Evolutionary conservation across 106 monocot genomes (phyloP).

Genomic region (Gastrodia elata): DNA sequence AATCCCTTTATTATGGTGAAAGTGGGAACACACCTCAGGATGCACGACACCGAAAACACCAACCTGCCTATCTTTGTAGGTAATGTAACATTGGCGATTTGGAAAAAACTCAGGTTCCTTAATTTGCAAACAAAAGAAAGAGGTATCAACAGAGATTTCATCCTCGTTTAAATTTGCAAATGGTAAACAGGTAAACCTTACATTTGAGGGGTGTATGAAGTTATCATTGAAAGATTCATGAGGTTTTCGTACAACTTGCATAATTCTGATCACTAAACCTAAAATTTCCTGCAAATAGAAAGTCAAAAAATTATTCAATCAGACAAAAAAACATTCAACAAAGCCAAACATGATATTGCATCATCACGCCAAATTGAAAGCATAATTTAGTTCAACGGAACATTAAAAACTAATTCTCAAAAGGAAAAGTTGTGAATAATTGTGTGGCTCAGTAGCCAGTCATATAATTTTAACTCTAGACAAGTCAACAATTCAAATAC

Average conservation of each 20-base stretch:
- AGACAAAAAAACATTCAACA: background rate
- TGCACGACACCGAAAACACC: constrained; percentile 60
- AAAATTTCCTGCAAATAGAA: constrained; percentile 41
- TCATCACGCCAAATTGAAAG: too few species aligned
- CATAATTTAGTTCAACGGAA: too few species aligned
- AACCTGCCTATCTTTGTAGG: constrained; percentile 27
- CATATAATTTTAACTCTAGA: too few species aligned
- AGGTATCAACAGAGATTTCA: background rate
- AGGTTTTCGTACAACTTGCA: constrained; percentile 33
- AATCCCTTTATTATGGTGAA: too few species aligned
- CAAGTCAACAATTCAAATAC: too few species aligned
- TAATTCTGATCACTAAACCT: constrained; percentile 53
- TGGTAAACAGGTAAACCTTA: constrained; percentile 22
- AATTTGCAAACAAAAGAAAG: constrained; percentile 5
- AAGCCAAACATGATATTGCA: too few species aligned
- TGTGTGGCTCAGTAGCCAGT: too few species aligned
- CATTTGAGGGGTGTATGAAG: constrained; percentile 31
- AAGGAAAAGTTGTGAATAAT: too few species aligned
- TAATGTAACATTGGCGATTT: constrained; percentile 44
- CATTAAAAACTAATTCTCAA: too few species aligned
- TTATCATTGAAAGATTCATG: constrained; percentile 10
- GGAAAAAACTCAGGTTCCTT: constrained; percentile 57
- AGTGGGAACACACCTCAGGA: constrained; percentile 39
- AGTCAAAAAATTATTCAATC: background rate
- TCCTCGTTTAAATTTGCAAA: background rate